These are phyloP conservation scores for Globisporangium alternatum DNA, from an alignment of 352 stramenopile genomes.

Conservation along the genomic window DNA sequence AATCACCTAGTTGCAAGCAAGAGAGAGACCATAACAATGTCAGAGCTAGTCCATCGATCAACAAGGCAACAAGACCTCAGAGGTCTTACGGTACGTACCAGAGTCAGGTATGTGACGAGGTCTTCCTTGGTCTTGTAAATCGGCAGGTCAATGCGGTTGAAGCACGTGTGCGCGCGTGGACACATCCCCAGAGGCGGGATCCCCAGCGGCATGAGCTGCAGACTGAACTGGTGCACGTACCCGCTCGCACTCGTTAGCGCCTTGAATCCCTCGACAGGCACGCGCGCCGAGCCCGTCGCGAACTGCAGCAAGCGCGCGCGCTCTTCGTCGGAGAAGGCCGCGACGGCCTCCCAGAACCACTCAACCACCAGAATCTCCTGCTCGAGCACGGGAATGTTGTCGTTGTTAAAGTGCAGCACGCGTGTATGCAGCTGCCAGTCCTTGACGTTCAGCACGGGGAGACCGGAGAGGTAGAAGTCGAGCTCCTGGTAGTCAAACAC, in stretches of 20 bases:
- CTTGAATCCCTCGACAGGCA: constrained; percentile 85
- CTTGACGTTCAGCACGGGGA: constrained; percentile 79
- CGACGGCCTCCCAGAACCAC: constrained; percentile 92
- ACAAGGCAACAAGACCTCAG: background rate
- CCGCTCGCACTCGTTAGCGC: constrained; percentile 77
- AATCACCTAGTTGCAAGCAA: constrained; percentile 39
- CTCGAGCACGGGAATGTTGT: constrained; percentile 49
- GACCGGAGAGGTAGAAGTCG: constrained; percentile 90
- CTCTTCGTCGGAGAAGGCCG: constrained; percentile 88
- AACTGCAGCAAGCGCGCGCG: constrained; percentile 97
- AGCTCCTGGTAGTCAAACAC: constrained; percentile 96
- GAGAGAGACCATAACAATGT: constrained; percentile 17
- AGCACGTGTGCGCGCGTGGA: constrained; percentile 84
- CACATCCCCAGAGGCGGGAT: constrained; percentile 55
- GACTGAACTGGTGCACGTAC: constrained; percentile 76
- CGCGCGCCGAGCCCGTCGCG: constrained; percentile 95
- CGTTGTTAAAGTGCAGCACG: constrained; percentile 35
- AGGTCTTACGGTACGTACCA: constrained; percentile 58
- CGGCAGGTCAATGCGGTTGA: constrained; percentile 86
- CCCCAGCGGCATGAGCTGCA: constrained; percentile 61
- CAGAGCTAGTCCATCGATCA: background rate
- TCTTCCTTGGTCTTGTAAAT: constrained; percentile 78
- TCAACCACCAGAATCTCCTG: constrained; percentile 63
- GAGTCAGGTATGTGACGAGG: constrained; percentile 81
- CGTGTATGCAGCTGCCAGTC: constrained; percentile 87